phyloP scores from a whole-genome alignment of 129 eudicot genomes.

The Oenanthe sinensis region DNA sequence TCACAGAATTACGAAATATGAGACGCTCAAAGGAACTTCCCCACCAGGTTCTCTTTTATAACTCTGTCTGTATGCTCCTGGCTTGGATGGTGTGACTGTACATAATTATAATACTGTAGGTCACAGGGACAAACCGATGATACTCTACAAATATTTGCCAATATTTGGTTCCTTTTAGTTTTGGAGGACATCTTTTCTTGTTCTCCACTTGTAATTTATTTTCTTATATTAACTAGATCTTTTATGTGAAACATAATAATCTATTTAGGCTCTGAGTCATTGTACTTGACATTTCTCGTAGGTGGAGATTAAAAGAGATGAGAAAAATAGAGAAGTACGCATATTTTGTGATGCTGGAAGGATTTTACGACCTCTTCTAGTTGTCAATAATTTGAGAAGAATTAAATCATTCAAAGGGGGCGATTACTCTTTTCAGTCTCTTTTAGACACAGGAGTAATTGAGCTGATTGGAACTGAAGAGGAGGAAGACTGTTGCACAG shows the following conservation, averaged over 20 bases:
- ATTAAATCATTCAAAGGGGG: conserved; percentile 44
- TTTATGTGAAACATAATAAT: not conserved
- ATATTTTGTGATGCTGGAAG: conserved; percentile 92
- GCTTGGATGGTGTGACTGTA: not conserved
- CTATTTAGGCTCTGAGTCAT: not conserved
- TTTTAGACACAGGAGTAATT: conserved; percentile 58
- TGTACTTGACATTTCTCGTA: conserved; percentile 14
- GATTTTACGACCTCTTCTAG: conserved; percentile 80
- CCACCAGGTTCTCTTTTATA: conserved; percentile 44
- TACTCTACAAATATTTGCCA: not conserved
- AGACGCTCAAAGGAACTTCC: conserved; percentile 54
- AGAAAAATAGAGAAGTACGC: conserved; percentile 65
- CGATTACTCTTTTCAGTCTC: conserved; percentile 52
- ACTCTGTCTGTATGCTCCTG: not conserved
- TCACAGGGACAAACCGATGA: not conserved
- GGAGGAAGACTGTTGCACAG: conserved; percentile 81
- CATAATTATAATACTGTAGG: not conserved
- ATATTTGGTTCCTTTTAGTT: not conserved
- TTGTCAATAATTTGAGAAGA: conserved; percentile 45
- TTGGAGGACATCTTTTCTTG: not conserved
- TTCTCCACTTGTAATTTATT: not conserved
- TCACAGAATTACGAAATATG: conserved; percentile 49
- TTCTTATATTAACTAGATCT: not conserved
- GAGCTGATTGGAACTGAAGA: conserved; percentile 87
- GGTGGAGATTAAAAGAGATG: conserved; percentile 80